Percentiles rank a stretch among this genome's conserved stretches.
These are phyloP conservation scores for Blastocystis sp. DNA, from an alignment of 352 stramenopile species.

Conservation along the genomic window DNA sequence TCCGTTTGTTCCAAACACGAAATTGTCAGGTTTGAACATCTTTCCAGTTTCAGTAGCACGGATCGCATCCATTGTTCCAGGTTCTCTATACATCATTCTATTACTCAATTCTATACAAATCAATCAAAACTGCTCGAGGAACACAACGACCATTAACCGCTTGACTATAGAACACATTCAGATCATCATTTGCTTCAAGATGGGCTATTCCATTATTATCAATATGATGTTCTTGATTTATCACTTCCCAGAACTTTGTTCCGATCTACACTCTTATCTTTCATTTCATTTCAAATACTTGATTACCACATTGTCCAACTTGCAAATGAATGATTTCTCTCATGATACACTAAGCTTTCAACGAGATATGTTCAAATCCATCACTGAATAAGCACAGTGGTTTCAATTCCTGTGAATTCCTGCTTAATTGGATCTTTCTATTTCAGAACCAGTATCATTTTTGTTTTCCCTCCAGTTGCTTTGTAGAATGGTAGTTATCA, in stretches of 20 bases:
- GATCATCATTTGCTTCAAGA: constrained; percentile 73
- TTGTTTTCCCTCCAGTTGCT: too few relatives aligned
- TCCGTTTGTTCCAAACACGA: too few relatives aligned
- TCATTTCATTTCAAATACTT: too few relatives aligned
- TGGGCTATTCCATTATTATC: too few relatives aligned
- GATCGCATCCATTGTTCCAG: constrained; percentile 97
- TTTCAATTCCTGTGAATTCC: background rate
- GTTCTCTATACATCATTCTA: constrained; percentile 72
- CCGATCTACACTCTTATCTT: too few relatives aligned
- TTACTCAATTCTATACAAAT: constrained; percentile 67
- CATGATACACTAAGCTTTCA: constrained; percentile 66
- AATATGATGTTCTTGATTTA: too few relatives aligned
- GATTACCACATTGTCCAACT: constrained; percentile 90
- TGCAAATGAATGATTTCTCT: constrained; percentile 94
- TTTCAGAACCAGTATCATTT: too few relatives aligned
- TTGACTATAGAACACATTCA: constrained; percentile 66
- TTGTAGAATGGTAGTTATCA: too few relatives aligned
- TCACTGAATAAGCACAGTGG: background rate
- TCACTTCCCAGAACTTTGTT: too few relatives aligned
- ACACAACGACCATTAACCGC: constrained; percentile 79
- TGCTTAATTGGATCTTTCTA: background rate
- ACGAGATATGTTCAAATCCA: background rate
- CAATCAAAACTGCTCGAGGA: constrained; percentile 80
- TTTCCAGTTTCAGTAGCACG: too few relatives aligned
- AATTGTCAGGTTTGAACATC: too few relatives aligned